Evolutionary conservation across 2,329 filamentous ascomycete species (phyloP).

Genomic region (Colletotrichum sidae): DNA sequence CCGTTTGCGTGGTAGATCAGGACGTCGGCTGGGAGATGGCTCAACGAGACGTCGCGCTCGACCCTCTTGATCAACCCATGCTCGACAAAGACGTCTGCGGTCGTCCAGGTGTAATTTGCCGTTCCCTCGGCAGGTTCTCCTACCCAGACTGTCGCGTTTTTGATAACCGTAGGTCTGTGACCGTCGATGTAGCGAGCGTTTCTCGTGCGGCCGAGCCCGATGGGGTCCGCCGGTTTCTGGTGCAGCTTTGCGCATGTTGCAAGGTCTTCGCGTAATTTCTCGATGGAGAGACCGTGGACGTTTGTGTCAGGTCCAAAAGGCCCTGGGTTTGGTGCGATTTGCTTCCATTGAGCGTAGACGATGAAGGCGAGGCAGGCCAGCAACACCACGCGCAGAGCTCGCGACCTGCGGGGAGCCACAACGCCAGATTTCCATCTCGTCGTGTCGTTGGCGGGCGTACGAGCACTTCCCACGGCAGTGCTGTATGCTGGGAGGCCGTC

Average conservation of each 20-base stretch:
- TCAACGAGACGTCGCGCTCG: slow-evolving; percentile 52
- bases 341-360: slow-evolving; percentile 60
- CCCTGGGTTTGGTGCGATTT: slow-evolving; percentile 44
- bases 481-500: slow-evolving; percentile 58
- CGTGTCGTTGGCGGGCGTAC: background rate
- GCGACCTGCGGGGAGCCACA: slow-evolving; percentile 30
- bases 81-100: slow-evolving; percentile 69
- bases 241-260: slow-evolving; percentile 66
- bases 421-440: slow-evolving; percentile 2
- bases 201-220: slow-evolving; percentile 65
- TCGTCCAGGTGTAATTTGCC: slow-evolving; percentile 69
- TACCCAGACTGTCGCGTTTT: slow-evolving; percentile 74
- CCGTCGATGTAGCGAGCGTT: slow-evolving; percentile 72
- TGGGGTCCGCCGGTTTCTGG: slow-evolving; percentile 65
- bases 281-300: slow-evolving; percentile 55
- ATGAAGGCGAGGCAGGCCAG: slow-evolving; percentile 62
- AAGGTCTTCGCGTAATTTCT: slow-evolving; percentile 65
- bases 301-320: slow-evolving; percentile 44
- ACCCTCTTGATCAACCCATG: slow-evolving; percentile 70
- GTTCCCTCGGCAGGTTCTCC: slow-evolving; percentile 68
- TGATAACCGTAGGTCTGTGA: slow-evolving; percentile 70
- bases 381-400: slow-evolving; percentile 43
- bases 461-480: slow-evolving; percentile 42
- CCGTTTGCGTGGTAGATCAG: slow-evolving; percentile 69
- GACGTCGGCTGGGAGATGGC: slow-evolving; percentile 57